Evolutionary conservation across 1,284 basidiomycete genomes (phyloP).

Genomic region (Cutaneotrichosporon curvatum): DNA sequence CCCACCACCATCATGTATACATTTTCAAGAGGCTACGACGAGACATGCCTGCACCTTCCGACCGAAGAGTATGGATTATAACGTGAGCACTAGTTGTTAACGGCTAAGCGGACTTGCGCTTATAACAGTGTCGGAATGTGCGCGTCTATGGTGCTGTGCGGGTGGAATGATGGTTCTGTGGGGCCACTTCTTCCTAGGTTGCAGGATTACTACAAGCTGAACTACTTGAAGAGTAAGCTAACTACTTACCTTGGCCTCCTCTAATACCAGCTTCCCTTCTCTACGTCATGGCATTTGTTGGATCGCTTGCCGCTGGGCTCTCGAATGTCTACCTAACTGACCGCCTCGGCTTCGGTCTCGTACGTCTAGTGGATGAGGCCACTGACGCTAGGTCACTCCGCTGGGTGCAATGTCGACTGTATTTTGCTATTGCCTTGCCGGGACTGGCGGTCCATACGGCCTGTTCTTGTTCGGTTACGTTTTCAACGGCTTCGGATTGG

Average conservation of each 20-base stretch:
- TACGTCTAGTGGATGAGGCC: too few relatives aligned
- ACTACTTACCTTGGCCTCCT: background rate
- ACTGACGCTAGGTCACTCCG: too few relatives aligned
- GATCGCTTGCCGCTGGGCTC: constrained; percentile 6
- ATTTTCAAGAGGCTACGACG: constrained; percentile 11
- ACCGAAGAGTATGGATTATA: background rate
- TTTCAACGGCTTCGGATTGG: constrained; percentile 13
- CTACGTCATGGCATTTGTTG: constrained; percentile 10
- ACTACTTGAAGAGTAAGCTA: constrained; percentile 17
- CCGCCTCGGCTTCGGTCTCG: constrained; percentile 57
- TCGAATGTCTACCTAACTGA: constrained; percentile 55
- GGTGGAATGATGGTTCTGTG: constrained; percentile 15
- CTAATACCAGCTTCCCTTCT: constrained; percentile 13
- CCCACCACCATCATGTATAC: constrained; percentile 11
- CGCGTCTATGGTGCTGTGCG: constrained; percentile 14
- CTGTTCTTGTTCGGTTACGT: constrained; percentile 11
- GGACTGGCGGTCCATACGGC: constrained; percentile 10
- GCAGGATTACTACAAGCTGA: constrained; percentile 15
- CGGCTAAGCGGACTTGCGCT: background rate
- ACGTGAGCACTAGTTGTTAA: background rate
- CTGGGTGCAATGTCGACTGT: constrained; percentile 6
- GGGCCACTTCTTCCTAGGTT: constrained; percentile 16
- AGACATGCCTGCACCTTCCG: constrained; percentile 2
- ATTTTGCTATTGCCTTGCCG: constrained; percentile 8
- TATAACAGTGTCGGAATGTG: constrained; percentile 9